Conservation (phyloP, 2,329 filamentous ascomycete genomes). For the Pseudonectria buxi region DNA sequence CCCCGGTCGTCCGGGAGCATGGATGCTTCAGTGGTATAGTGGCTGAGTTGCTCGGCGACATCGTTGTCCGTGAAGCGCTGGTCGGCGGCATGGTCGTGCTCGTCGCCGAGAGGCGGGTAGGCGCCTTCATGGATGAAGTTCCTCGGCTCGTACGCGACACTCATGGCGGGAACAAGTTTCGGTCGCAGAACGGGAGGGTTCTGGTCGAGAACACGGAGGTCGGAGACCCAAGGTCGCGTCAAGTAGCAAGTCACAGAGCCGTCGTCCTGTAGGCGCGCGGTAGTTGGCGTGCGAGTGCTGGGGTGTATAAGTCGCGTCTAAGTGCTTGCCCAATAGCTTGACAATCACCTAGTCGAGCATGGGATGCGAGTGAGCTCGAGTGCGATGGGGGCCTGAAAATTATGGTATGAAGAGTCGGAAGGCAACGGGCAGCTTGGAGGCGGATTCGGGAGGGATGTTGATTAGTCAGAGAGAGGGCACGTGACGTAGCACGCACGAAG, state of each 20-base stretch:
- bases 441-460: constrained; percentile 13
- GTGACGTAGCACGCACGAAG: constrained; percentile 21
- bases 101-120: constrained; percentile 42
- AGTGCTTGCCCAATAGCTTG: constrained; percentile 6
- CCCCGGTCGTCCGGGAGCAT: constrained; percentile 33
- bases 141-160: constrained; percentile 45
- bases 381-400: constrained; percentile 28
- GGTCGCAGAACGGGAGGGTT: constrained; percentile 5
- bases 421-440: constrained; percentile 16
- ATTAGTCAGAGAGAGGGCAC: constrained; percentile 26
- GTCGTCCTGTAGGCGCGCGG: not conserved
- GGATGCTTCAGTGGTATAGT: constrained; percentile 35
- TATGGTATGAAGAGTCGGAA: constrained; percentile 27
- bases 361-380: not conserved
- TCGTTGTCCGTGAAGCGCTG: constrained; percentile 38
- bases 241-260: not conserved
- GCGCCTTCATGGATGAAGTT: constrained; percentile 42
- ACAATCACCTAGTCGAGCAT: constrained; percentile 7
- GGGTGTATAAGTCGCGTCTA: constrained; percentile 1
- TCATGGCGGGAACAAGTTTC: constrained; percentile 33
- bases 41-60: constrained; percentile 36
- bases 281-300: not conserved
- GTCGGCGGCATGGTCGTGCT: constrained; percentile 34
- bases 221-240: constrained; percentile 10
- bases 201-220: constrained; percentile 9